Percentiles rank a stretch among this genome's conserved stretches.
Evolutionary conservation across 1,284 basidiomycete genomes (phyloP).

Genomic region (Moesziomyces parantarcticus): DNA sequence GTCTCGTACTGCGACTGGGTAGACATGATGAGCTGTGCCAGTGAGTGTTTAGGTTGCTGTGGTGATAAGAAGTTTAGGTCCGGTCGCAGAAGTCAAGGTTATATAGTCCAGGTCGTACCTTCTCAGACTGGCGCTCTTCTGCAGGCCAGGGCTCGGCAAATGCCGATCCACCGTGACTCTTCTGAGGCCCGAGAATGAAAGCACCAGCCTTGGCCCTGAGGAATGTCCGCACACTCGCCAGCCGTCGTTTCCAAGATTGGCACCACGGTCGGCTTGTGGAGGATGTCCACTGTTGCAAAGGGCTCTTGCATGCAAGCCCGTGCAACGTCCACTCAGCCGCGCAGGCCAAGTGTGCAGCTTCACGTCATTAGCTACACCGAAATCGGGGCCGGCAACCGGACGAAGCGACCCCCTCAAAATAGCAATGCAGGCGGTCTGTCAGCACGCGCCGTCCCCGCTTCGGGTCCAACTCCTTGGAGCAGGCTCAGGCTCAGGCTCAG

Average conservation of each 20-base stretch:
- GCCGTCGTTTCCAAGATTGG: background rate
- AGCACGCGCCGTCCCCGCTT: constrained; percentile 7
- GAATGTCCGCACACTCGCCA: too few relatives aligned
- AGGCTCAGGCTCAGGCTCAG: too few relatives aligned
- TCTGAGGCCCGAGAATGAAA: background rate
- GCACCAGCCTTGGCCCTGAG: too few relatives aligned
- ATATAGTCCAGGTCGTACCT: constrained; percentile 13
- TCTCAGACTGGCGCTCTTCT: too few relatives aligned
- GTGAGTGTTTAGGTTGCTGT: background rate
- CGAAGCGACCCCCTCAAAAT: constrained; percentile 16
- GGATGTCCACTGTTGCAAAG: background rate
- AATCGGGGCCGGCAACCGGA: background rate
- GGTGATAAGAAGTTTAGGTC: too few relatives aligned
- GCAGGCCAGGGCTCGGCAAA: too few relatives aligned
- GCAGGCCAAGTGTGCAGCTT: constrained; percentile 25
- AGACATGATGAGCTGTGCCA: constrained; percentile 27
- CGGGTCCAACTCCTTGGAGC: constrained; percentile 5
- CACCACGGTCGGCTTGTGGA: background rate
- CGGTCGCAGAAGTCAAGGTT: background rate
- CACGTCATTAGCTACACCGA: constrained; percentile 29
- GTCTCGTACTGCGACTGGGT: constrained; percentile 44
- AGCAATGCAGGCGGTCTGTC: constrained; percentile 1
- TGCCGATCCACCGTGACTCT: background rate
- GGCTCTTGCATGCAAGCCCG: background rate
- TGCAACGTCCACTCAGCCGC: constrained; percentile 26